phyloP scores from a whole-genome alignment of 2,329 filamentous ascomycete species.

The Hypoxylon sp. region DNA sequence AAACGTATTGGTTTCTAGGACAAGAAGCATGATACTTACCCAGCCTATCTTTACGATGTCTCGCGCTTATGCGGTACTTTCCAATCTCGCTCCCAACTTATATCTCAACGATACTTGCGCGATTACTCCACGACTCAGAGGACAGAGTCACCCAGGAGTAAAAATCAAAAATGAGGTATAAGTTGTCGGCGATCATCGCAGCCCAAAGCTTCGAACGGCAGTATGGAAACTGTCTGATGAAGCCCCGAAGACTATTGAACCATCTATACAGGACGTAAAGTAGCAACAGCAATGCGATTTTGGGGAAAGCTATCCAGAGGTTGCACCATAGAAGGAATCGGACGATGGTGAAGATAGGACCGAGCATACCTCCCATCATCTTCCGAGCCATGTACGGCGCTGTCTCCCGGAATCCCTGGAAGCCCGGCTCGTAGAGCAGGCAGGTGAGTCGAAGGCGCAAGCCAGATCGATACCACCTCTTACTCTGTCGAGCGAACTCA shows the following conservation, averaged over 20 bases:
- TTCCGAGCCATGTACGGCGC: conserved; percentile 37
- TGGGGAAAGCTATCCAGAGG: conserved; percentile 13
- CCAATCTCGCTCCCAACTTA: no score
- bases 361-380: conserved; percentile 37
- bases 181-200: conserved; percentile 32
- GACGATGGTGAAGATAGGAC: conserved; percentile 25
- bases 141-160: conserved; percentile 35
- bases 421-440: conserved; percentile 32
- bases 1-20: no score
- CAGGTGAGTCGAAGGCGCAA: conserved; percentile 34
- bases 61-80: no score
- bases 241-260: conserved; percentile 10
- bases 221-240: conserved; percentile 31
- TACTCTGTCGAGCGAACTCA: conserved; percentile 36
- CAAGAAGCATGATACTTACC: no score
- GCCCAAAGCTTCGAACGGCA: conserved; percentile 33
- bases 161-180: conserved; percentile 34
- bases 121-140: conserved; percentile 33
- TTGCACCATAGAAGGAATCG: conserved; percentile 28
- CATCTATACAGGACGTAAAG: conserved; percentile 29
- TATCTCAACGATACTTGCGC: conserved; percentile 8
- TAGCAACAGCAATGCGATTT: conserved; percentile 14
- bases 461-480: conserved; percentile 40
- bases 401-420: conserved; percentile 2
- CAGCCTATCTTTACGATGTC: no score